A percentile compares a stretch with the other conserved stretches of the same genome.
phyloP scores from a whole-genome alignment of 169 alveolate species.

The Cyclospora cayetanensis region DNA sequence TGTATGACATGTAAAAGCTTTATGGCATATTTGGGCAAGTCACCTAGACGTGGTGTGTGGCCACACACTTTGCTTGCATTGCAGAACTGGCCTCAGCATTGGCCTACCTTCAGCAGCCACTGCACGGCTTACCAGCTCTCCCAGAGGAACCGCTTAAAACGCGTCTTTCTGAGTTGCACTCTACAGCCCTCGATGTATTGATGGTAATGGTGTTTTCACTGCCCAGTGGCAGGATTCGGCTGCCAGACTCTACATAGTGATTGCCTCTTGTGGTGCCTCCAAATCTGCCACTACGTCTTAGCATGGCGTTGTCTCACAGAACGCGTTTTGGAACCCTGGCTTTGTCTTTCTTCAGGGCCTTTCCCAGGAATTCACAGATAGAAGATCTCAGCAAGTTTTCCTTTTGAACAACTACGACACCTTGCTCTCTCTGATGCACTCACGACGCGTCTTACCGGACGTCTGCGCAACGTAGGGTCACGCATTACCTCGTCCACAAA shows the following conservation, averaged over 20 bases:
- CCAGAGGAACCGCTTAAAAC: neutral
- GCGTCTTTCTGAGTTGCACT: neutral
- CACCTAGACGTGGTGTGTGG: no score
- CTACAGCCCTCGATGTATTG: neutral
- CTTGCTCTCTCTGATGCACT: slow-evolving; percentile 43
- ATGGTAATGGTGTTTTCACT: neutral
- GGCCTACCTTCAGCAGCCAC: neutral
- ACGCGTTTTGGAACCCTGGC: neutral
- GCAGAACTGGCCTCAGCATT: neutral
- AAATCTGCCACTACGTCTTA: no score
- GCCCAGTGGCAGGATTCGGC: neutral
- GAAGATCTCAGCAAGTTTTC: slow-evolving; percentile 29
- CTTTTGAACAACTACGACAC: slow-evolving; percentile 62
- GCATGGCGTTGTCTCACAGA: neutral
- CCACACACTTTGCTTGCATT: neutral
- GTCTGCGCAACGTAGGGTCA: slow-evolving; percentile 28
- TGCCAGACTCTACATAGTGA: no score
- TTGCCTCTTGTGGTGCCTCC: no score
- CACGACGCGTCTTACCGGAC: slow-evolving; percentile 31
- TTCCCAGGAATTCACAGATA: neutral
- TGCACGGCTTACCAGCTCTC: neutral
- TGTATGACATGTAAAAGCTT: no score
- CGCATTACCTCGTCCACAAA: neutral
- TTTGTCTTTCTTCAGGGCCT: neutral
- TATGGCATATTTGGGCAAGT: no score